These are phyloP conservation scores for Passiflora organensis DNA, from an alignment of 345 rosid species.

Conservation along the genomic window DNA sequence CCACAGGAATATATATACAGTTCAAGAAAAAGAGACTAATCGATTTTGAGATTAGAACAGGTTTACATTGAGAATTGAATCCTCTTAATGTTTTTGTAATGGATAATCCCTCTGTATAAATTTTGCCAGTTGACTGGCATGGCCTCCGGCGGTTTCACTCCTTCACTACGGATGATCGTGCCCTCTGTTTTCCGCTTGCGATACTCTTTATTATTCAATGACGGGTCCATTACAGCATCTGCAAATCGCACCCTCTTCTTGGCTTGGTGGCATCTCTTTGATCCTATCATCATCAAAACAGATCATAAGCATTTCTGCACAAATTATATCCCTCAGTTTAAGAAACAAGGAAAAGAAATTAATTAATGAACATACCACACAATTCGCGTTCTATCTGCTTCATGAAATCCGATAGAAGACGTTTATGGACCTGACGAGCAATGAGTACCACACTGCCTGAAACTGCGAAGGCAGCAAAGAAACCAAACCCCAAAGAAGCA, in stretches of 20 bases:
- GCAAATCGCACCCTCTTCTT: constrained; percentile 80
- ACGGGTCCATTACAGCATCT: constrained; percentile 70
- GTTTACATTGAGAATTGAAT: constrained; percentile 1
- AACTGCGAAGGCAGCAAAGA: constrained; percentile 67
- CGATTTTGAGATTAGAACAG: no score
- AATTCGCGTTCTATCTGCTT: constrained; percentile 56
- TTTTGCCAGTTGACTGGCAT: constrained; percentile 47
- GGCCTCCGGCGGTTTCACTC: constrained; percentile 1
- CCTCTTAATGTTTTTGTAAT: constrained; percentile 25
- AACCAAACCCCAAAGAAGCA: constrained; percentile 32
- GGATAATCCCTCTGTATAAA: constrained; percentile 37
- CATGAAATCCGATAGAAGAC: constrained; percentile 69
- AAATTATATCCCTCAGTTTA: no score
- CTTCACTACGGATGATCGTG: background rate
- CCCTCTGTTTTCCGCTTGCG: constrained; percentile 26
- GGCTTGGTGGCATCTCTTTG: constrained; percentile 13
- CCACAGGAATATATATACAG: no score
- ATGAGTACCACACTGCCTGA: constrained; percentile 74
- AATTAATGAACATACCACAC: no score
- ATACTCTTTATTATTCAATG: constrained; percentile 58
- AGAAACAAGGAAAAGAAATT: no score
- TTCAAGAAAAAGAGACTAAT: no score
- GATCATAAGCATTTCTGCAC: no score
- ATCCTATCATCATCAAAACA: constrained; percentile 1
- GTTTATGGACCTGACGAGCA: constrained; percentile 55